Evolutionary conservation across 2,329 filamentous ascomycete genomes (phyloP).

Genomic region (Berkeleyomyces rouxiae): DNA sequence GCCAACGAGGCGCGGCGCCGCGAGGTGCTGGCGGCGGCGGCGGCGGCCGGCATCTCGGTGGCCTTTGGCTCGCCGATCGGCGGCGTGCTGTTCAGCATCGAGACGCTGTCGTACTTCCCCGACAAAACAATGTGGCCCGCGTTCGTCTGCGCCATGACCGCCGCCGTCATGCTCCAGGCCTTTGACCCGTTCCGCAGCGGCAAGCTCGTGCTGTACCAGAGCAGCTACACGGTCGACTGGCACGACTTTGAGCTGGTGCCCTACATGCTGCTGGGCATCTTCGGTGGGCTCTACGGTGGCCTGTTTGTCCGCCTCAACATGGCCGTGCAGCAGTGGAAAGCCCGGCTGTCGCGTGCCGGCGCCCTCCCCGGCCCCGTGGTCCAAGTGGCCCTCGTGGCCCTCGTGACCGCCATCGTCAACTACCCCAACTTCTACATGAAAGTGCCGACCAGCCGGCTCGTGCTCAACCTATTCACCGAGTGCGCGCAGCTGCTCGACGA

Average conservation of each 20-base stretch:
- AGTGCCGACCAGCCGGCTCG: slow-evolving; percentile 76
- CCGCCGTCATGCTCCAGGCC: slow-evolving; percentile 79
- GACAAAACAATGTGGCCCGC: slow-evolving; percentile 99
- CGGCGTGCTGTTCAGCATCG: slow-evolving; percentile 88
- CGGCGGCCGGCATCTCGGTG: slow-evolving; percentile 82
- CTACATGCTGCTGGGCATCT: slow-evolving; percentile 68
- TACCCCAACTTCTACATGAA: slow-evolving; percentile 96
- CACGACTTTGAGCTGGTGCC: slow-evolving; percentile 87
- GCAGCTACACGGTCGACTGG: slow-evolving; percentile 82
- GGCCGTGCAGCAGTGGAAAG: slow-evolving; percentile 54
- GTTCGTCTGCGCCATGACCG: slow-evolving; percentile 98
- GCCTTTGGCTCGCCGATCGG: slow-evolving; percentile 90
- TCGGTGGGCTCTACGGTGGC: slow-evolving; percentile 87
- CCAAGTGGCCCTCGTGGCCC: slow-evolving; percentile 65
- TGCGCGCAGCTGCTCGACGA: slow-evolving; percentile 72
- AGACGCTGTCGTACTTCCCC: slow-evolving; percentile 91
- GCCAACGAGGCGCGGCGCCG: slow-evolving; percentile 87
- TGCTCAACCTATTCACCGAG: slow-evolving; percentile 82
- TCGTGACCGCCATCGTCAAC: slow-evolving; percentile 76
- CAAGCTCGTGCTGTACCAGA: slow-evolving; percentile 90
- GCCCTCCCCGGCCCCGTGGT: slow-evolving; percentile 56
- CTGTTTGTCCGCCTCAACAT: slow-evolving; percentile 94
- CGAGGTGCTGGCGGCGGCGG: slow-evolving; percentile 81
- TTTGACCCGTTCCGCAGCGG: slow-evolving; percentile 90
- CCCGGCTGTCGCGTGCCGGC: slow-evolving; percentile 40